Evolutionary conservation across 2,329 filamentous ascomycete species (phyloP), one percentile per base, ranked within the genome.

Genomic region (Pseudofabraea citricarpa): DNA sequence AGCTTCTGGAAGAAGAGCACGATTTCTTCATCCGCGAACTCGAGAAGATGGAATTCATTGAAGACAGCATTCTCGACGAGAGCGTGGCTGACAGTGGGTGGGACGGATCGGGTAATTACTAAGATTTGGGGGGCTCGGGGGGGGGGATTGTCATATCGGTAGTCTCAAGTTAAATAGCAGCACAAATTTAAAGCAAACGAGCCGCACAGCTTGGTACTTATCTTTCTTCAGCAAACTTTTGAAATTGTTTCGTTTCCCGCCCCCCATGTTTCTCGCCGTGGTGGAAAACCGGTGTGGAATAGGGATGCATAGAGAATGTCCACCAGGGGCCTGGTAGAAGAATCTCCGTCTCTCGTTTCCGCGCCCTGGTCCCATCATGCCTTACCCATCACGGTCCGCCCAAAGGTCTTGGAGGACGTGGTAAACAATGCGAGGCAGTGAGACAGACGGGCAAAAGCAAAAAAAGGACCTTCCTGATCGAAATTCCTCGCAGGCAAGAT

Each of bases 21-120:
- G 86, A 90, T 59, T 91, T 91, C 61, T 91, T 91, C 59, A 75
- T 79, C 27, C 72, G 85, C 20, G 87, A 91, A 66, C 67, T 91
- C 40, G 86, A 90, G 60, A 86, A 80, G 61, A 73, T 87, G 62
- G 84, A 83, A 36, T 56, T 51, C 45, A 48, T 54, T 24, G 53
- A 58, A 12, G 57, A 57, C 19, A 45, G 39, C 2, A 15, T 15
- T 15, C 41, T 46, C n/a, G 46, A 44, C 66, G 64, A 59, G 19
- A 58, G 55, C 20, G 50, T 55, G 15, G 55, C 48, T 10, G 56
- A 58, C 6, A 48, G 49, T 36, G 51, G 49, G 6, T 58, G 55
- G 52, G 52, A 55, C 41, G 52, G 55, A 3, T 42, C 50, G 31
- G 45, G 46, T 41, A 53, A 52, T 51, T 32, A n/a, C 4, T 32